Evolutionary conservation across 2,329 filamentous ascomycete genomes (phyloP), one percentile per base, ranked within the genome.

Genomic region (Ramularia endophylla): DNA sequence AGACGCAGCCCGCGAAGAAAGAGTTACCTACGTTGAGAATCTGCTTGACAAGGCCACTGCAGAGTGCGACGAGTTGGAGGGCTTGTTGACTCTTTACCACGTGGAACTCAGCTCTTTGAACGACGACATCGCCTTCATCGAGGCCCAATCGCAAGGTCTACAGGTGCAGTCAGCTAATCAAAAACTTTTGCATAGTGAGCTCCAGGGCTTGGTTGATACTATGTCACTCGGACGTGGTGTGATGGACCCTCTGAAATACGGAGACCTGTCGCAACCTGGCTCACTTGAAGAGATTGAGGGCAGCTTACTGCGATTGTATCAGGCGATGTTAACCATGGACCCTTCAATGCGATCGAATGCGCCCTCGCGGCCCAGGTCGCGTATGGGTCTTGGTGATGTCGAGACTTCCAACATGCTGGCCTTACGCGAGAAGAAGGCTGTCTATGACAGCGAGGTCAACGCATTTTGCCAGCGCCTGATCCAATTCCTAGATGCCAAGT

Each of bases 91-190:
- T 0, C 69, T 98, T 25, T 98, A 98, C 64, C 87, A 86, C 34
- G 92, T 97, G 18, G 92, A 98, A 64, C 73, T 98, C 47, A 87
- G 87, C 56, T 97, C 89, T 36, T 74, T 98, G 20, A 88, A 89
- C 42, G 90, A 97, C 36, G 92, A 98, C 56, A 94, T 98, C 54
- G 83, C 88, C 3, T 97, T 94, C 61, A 97, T 98, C 51, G 92
- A 98, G 68, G 88, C 92, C 2, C 92, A 98, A 65, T 89, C 87
- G 5, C 90, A 98, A 66, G 92, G 92, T 70, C 71, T 98, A 34
- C 92, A 98, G 58, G 90, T 98, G 5, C 92, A 97, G 65, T 90
- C 90, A 15, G 87, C 92, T 29, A 98, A 98, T 56, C 92, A 98
- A 62, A 95, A 95, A 63, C 75, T 95, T 19, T 75, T 98, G 34